Base-by-base conservation (phyloP, 371 early-diverging fungal genomes). In the Rhizopus arrhizus region DNA sequence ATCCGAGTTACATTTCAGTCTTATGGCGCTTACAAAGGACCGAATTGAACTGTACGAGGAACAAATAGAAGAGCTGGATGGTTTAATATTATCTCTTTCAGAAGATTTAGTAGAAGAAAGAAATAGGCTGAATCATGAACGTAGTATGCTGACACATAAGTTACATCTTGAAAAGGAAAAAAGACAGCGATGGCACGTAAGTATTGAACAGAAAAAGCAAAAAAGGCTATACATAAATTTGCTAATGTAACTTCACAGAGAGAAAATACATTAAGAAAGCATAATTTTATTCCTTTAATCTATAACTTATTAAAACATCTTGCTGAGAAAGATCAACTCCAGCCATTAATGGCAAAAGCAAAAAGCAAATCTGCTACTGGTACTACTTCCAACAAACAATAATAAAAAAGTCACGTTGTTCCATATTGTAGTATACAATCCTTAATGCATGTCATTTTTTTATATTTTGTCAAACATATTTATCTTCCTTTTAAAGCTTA, bases 1-100 rank as follows among this genome's bases (percentile, higher is more conserved):
- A 3, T 73, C 81, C 10, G 94, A 94, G 69, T 83, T 95, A 36
- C 84, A 92, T 48, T 95, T 95, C 63, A 93, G 90, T 68, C 70
- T 95, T 62, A 89, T 95, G 92, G 94, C 95, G 0, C 74, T 95
- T 13, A 88, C 86, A 6, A 77, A 82, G 34, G 89, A 89, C 60
- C 84, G 85, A 38, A 73, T 83, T 40, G 85, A 83, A 45, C 61
- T 74, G 29, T 80, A 83, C 48, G 65, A 81, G 48, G 75, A 86
- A 32, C 76, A 83, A 35, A 75, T 89, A 10, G 72, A 72, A n/a
- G 70, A 77, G 31, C 62, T 87, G n/a, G 80, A 83, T 45, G 77
- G 66, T 1, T 53, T 74, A 5, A 45, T 79, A 22, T 48, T 71
- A 15, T 87, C 73, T 28, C 65, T 75, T 50, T 55, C 73, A 28